A percentile compares a stretch with the other conserved stretches of the same genome.
Evolutionary conservation across 2,329 filamentous ascomycete species (phyloP).

Genomic region (Fusarium sp.): DNA sequence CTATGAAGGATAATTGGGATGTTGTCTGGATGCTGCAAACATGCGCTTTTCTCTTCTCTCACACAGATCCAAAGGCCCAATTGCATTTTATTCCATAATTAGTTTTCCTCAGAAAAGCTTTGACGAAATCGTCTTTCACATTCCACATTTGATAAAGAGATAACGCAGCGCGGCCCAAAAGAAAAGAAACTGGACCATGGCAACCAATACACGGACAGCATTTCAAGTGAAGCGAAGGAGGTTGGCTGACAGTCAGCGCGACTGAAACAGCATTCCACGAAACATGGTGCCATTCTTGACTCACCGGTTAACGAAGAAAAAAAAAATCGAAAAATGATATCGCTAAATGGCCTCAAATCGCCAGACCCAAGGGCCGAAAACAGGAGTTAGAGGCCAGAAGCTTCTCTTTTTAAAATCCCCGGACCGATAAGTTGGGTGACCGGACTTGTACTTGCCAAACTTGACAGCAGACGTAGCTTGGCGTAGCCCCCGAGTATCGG

Average conservation of each 20-base stretch:
- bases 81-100: neutral
- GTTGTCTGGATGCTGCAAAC: neutral
- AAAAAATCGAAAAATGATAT: neutral
- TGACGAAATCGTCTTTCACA: neutral
- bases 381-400: neutral
- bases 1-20: neutral
- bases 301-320: neutral
- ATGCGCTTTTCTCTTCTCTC: neutral
- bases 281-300: neutral
- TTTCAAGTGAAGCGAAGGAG: neutral
- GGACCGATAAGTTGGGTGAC: slow-evolving; percentile 2
- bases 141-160: neutral
- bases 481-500: neutral
- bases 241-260: neutral
- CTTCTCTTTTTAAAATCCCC: neutral
- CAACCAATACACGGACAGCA: neutral
- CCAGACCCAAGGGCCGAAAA: neutral
- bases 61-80: neutral
- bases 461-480: neutral
- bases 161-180: neutral
- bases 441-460: neutral
- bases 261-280: neutral
- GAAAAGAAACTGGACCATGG: neutral
- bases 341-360: neutral
- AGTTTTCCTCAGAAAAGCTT: neutral